Evolutionary conservation across 1,284 basidiomycete genomes (phyloP).

Genomic region (Cryptococcus deneoformans): DNA sequence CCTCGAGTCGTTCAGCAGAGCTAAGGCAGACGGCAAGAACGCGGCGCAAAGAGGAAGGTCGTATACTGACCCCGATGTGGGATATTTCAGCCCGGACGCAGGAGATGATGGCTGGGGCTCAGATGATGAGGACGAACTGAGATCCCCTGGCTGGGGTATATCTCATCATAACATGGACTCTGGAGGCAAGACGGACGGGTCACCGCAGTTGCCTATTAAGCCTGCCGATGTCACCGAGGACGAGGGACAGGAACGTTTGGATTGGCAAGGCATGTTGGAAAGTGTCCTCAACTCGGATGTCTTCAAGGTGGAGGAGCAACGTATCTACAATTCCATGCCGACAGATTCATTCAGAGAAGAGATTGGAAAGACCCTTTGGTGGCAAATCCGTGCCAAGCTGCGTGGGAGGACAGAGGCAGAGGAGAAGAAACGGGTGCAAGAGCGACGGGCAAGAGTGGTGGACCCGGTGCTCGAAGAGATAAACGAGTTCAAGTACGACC

Average conservation of each 20-base stretch:
- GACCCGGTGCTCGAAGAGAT: conserved; percentile 83
- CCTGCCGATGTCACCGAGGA: conserved; percentile 28
- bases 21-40: not conserved
- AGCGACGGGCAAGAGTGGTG: conserved; percentile 73
- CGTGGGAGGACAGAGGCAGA: conserved; percentile 76
- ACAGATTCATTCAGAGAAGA: conserved; percentile 63
- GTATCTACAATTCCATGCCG: conserved; percentile 71
- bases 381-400: conserved; percentile 83
- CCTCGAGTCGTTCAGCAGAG: not conserved
- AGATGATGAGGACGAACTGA: conserved; percentile 12
- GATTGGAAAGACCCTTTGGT: conserved; percentile 74
- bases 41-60: not conserved
- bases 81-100: conserved; percentile 12
- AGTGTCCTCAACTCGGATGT: conserved; percentile 92
- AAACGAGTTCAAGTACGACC: conserved; percentile 59
- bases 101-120: conserved; percentile 4
- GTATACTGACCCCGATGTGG: conserved; percentile 15
- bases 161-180: not conserved
- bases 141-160: conserved; percentile 11
- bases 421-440: conserved; percentile 76
- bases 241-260: conserved; percentile 75
- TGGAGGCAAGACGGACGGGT: not conserved
- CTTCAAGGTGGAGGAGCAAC: conserved; percentile 84
- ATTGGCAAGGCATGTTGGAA: conserved; percentile 92
- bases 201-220: conserved; percentile 2